phyloP scores from a whole-genome alignment of 768 basidiomycete species.

The Phlebiopsis flavidoalba region DNA sequence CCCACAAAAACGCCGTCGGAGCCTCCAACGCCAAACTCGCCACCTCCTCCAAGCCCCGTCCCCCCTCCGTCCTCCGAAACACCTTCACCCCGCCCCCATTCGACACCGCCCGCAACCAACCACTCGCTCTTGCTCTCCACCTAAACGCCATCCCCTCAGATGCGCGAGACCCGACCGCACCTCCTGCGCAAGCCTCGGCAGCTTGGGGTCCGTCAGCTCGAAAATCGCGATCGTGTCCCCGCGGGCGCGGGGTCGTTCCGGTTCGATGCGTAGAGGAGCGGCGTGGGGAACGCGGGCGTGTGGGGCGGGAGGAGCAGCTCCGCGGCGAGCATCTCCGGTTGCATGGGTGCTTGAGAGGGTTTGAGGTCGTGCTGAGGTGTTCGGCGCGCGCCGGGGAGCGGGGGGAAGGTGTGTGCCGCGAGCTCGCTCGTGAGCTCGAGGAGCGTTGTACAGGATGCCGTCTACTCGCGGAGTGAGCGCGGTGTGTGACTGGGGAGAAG shows the following conservation, averaged over 20 bases:
- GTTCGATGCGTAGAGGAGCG: slow-evolving; percentile 71
- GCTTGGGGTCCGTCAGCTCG: slow-evolving; percentile 40
- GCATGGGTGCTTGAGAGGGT: slow-evolving; percentile 40
- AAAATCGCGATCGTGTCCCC: slow-evolving; percentile 76
- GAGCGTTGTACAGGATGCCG: slow-evolving; percentile 56
- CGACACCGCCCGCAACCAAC: slow-evolving; percentile 60
- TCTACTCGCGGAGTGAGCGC: slow-evolving; percentile 32
- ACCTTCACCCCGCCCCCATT: slow-evolving; percentile 64
- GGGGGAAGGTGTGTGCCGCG: slow-evolving; percentile 47
- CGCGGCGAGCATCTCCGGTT: slow-evolving; percentile 54
- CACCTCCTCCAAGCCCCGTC: slow-evolving; percentile 49
- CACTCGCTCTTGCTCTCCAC: slow-evolving; percentile 55
- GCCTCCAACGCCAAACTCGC: slow-evolving; percentile 29
- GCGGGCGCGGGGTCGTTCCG: slow-evolving; percentile 61
- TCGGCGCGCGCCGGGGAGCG: slow-evolving; percentile 35
- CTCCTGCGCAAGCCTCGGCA: slow-evolving; percentile 51
- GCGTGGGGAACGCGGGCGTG: slow-evolving; percentile 44
- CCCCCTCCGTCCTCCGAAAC: slow-evolving; percentile 60
- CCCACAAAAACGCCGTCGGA: slow-evolving; percentile 35
- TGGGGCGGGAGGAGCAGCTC: slow-evolving; percentile 61
- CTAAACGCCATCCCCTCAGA: slow-evolving; percentile 60
- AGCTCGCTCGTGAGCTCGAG: slow-evolving; percentile 62
- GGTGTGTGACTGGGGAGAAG: not conserved
- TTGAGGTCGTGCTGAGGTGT: slow-evolving; percentile 29
- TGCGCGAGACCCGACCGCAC: slow-evolving; percentile 67